Conservation (phyloP, 306 rosid species). For the Prunus persica region Prunus_persica_NCBIv2 NC_034009.1:24692501-24693000, state of each 20-base stretch:
- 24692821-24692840: slow-evolving; percentile 52
- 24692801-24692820: slow-evolving; percentile 45
- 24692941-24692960: background rate
- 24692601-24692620: background rate
- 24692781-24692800: slow-evolving; percentile 50
- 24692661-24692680: slow-evolving; percentile 55
- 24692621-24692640: slow-evolving; percentile 23
- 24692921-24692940: background rate
- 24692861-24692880: slow-evolving; percentile 58
- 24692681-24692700: slow-evolving; percentile 55
- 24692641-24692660: slow-evolving; percentile 54
- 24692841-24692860: slow-evolving; percentile 47
- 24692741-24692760: slow-evolving; percentile 56
- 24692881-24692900: slow-evolving; percentile 54
- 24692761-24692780: slow-evolving; percentile 73
- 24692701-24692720: slow-evolving; percentile 46
- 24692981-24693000: background rate
- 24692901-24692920: slow-evolving; percentile 58
- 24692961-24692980: background rate
- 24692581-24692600: background rate
- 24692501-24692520: background rate
- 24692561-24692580: no score
- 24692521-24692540: no score
- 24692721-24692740: slow-evolving; percentile 49
- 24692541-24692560: no score